Conservation (phyloP, 495 filamentous ascomycete genomes). For the Hypoxylon lenormandii region DNA sequence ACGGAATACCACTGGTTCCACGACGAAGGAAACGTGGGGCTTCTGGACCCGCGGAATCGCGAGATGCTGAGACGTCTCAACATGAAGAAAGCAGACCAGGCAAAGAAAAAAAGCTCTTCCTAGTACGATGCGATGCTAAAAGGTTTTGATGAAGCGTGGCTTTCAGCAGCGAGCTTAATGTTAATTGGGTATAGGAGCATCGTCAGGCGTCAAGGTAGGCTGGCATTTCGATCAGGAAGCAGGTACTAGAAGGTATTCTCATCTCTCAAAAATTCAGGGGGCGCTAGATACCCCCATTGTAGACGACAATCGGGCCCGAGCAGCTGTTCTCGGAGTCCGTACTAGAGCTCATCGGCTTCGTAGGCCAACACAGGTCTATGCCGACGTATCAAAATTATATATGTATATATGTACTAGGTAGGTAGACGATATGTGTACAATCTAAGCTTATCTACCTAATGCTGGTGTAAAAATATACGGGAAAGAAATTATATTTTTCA, state of each 20-base stretch:
- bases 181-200: slow-evolving; percentile 1
- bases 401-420: background rate
- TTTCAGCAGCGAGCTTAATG: background rate
- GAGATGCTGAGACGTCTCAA: slow-evolving; percentile 61
- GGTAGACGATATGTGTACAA: background rate
- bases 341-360: background rate
- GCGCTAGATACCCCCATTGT: slow-evolving; percentile 27
- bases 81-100: slow-evolving; percentile 55
- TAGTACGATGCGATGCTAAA: slow-evolving; percentile 10
- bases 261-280: slow-evolving; percentile 40
- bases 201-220: slow-evolving; percentile 25
- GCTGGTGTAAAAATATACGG: background rate
- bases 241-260: slow-evolving; percentile 40
- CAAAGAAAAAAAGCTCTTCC: slow-evolving; percentile 56
- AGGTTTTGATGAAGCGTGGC: background rate
- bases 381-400: background rate
- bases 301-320: background rate
- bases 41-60: slow-evolving; percentile 61
- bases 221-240: slow-evolving; percentile 10
- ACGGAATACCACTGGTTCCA: slow-evolving; percentile 59
- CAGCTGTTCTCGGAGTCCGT: background rate
- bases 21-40: slow-evolving; percentile 56
- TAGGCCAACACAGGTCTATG: background rate
- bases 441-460: background rate
- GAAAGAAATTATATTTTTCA: background rate